Percentiles rank a stretch among this genome's conserved stretches.
phyloP scores from a whole-genome alignment of 352 stramenopile genomes.

The Thraustochytrium sp. region DNA sequence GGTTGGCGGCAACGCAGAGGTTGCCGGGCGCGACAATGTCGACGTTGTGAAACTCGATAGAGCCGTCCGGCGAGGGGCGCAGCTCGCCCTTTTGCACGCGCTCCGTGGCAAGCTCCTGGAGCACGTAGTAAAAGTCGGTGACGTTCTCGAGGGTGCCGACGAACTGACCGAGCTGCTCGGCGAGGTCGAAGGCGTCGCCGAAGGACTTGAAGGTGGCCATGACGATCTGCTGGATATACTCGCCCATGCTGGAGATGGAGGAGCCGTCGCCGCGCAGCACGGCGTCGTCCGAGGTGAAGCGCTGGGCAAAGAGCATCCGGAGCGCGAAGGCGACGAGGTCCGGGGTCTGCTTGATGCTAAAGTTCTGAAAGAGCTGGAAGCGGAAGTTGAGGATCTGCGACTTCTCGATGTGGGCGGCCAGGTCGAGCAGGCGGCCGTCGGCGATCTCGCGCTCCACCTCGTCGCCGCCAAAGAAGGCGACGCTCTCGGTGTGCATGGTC shows the following conservation, averaged over 20 bases:
- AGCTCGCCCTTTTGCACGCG: background rate
- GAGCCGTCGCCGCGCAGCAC: constrained; percentile 34
- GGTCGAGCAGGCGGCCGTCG: constrained; percentile 61
- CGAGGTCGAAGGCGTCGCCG: constrained; percentile 39
- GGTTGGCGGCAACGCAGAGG: constrained; percentile 67
- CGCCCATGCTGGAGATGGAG: background rate
- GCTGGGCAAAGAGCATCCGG: constrained; percentile 43
- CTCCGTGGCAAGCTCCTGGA: constrained; percentile 23
- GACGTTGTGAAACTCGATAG: constrained; percentile 75
- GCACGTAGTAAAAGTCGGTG: constrained; percentile 41
- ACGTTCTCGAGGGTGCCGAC: constrained; percentile 42
- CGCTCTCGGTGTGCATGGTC: constrained; percentile 76
- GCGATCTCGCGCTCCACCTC: constrained; percentile 69
- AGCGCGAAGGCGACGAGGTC: constrained; percentile 42
- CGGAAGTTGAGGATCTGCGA: constrained; percentile 13
- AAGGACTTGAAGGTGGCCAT: constrained; percentile 43
- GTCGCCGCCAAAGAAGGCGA: constrained; percentile 82
- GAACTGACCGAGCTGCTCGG: constrained; percentile 34
- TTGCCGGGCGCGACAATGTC: constrained; percentile 77
- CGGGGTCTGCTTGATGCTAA: constrained; percentile 45
- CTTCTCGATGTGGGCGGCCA: constrained; percentile 61
- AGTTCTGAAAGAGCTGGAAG: constrained; percentile 45
- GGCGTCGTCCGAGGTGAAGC: constrained; percentile 22
- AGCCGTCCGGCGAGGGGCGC: background rate
- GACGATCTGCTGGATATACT: constrained; percentile 46